Evolutionary conservation across 352 stramenopile species (phyloP).

Genomic region (Globisporangium lucens): DNA sequence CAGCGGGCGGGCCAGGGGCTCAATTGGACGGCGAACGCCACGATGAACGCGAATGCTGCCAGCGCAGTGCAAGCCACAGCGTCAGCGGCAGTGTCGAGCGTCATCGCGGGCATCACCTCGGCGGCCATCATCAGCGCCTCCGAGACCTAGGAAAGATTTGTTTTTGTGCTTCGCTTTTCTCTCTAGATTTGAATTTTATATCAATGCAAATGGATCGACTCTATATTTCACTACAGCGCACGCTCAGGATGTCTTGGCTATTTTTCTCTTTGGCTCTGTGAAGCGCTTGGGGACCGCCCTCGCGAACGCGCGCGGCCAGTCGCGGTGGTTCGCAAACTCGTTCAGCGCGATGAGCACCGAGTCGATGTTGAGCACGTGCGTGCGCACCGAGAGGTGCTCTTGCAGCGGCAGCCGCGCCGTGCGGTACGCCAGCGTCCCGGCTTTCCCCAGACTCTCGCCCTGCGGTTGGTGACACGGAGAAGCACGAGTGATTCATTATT

Average conservation of each 20-base stretch:
- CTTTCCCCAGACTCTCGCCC: conserved; percentile 48
- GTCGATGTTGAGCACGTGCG: conserved; percentile 79
- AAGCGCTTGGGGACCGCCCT: conserved; percentile 56
- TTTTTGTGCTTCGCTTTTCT: conserved; percentile 5
- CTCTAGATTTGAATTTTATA: background rate
- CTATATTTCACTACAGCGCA: background rate
- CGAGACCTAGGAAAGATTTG: conserved; percentile 19
- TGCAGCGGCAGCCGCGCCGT: conserved; percentile 63
- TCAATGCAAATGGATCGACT: background rate
- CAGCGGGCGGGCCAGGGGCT: conserved; percentile 83
- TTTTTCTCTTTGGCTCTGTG: conserved; percentile 17
- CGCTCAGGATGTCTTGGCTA: background rate
- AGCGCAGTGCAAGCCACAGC: conserved; percentile 26
- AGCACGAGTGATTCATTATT: background rate
- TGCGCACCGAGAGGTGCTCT: conserved; percentile 54
- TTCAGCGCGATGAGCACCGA: conserved; percentile 70
- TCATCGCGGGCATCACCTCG: conserved; percentile 49
- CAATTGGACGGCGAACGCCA: conserved; percentile 62
- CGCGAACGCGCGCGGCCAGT: conserved; percentile 66
- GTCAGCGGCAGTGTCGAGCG: conserved; percentile 55
- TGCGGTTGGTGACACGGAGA: conserved; percentile 11
- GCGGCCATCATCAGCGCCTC: conserved; percentile 10
- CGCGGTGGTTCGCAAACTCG: conserved; percentile 60
- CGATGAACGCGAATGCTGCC: background rate
- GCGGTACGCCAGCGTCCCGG: conserved; percentile 23